phyloP scores from a whole-genome alignment of 164 flowering plant species.

The Cinnamomum chago region DNA sequence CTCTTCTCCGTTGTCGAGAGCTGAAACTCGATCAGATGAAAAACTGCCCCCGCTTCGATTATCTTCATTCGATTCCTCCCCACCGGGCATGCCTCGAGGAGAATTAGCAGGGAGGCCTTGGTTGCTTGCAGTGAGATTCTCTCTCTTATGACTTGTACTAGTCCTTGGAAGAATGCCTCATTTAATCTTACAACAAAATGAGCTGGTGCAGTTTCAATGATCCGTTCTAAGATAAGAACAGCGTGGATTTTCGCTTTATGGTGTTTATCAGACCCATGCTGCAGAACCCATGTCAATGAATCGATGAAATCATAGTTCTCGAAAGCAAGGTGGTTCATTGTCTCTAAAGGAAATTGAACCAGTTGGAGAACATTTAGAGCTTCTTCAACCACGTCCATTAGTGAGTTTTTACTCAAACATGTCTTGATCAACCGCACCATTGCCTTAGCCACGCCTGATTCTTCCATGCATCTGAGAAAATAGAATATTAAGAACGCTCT shows the following conservation, averaged over 20 bases:
- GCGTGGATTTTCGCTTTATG: conserved; percentile 26
- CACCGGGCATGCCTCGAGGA: conserved; percentile 34
- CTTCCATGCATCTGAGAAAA: conserved; percentile 24
- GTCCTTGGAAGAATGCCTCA: conserved; percentile 36
- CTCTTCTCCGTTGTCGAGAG: conserved; percentile 26
- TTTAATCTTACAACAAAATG: conserved; percentile 28
- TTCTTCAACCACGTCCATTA: conserved; percentile 27
- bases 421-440: conserved; percentile 18
- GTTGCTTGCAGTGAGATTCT: conserved; percentile 22
- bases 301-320: conserved; percentile 28
- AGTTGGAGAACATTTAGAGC: conserved; percentile 36
- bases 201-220: conserved; percentile 22
- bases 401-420: conserved; percentile 16
- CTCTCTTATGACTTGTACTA: conserved; percentile 23
- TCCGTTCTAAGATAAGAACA: conserved; percentile 27
- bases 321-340: not conserved
- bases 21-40: conserved; percentile 54
- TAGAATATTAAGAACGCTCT: too few relatives aligned
- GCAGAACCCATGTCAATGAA: conserved; percentile 40
- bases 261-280: not conserved
- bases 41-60: conserved; percentile 48
- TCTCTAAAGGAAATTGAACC: conserved; percentile 9
- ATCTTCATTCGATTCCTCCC: conserved; percentile 45
- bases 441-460: conserved; percentile 37
- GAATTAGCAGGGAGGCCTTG: conserved; percentile 37